Evolutionary conservation across 768 basidiomycete genomes (phyloP).

Genomic region (Dictyophora rubrovolvata): DNA sequence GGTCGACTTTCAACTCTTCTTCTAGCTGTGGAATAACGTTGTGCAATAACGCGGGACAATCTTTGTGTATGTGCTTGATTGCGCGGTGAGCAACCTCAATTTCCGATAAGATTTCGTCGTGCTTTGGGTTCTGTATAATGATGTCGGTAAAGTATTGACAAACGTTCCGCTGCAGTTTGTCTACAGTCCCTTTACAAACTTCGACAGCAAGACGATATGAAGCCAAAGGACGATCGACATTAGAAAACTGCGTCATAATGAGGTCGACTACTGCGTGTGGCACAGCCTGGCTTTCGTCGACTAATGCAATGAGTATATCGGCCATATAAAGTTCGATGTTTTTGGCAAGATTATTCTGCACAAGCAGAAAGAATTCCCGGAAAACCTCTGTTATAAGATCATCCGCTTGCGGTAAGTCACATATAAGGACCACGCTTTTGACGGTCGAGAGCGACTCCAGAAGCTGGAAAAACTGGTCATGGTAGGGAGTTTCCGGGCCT

Average conservation of each 20-base stretch:
- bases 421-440: constrained; percentile 89
- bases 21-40: constrained; percentile 91
- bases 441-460: constrained; percentile 88
- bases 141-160: constrained; percentile 91
- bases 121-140: constrained; percentile 47
- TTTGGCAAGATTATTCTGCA: constrained; percentile 63
- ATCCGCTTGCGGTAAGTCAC: constrained; percentile 81
- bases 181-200: constrained; percentile 73
- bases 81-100: constrained; percentile 74
- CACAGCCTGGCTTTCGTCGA: constrained; percentile 78
- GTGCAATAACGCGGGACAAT: constrained; percentile 72
- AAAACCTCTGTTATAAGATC: constrained; percentile 79
- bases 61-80: constrained; percentile 69
- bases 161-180: constrained; percentile 82
- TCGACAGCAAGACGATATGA: constrained; percentile 76
- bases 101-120: constrained; percentile 34
- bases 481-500: constrained; percentile 71
- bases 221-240: constrained; percentile 49
- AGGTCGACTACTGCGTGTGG: constrained; percentile 71
- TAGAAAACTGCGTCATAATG: constrained; percentile 74
- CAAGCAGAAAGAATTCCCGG: constrained; percentile 69
- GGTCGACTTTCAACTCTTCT: constrained; percentile 76
- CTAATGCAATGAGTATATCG: constrained; percentile 83
- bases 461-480: constrained; percentile 90
- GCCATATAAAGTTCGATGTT: constrained; percentile 78